A percentile compares a stretch with the other conserved stretches of the same genome.
Evolutionary conservation across 352 stramenopile species (phyloP).

Genomic region (Globisporangium sylvaticum): DNA sequence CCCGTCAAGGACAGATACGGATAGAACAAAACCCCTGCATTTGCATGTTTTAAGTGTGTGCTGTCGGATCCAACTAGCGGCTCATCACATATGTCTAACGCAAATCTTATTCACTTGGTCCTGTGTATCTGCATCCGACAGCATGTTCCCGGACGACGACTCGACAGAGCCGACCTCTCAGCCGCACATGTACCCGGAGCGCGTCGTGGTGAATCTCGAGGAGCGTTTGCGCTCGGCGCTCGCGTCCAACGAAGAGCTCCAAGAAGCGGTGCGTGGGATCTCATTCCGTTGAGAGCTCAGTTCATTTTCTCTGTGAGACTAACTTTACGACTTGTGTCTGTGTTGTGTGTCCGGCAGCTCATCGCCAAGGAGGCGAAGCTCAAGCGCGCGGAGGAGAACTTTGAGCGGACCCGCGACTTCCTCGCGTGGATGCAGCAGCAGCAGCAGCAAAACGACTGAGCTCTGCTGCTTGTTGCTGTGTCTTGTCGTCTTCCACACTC

Average conservation of each 20-base stretch:
- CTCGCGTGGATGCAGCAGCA: conserved; percentile 39
- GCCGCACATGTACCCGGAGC: conserved; percentile 29
- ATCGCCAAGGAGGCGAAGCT: conserved; percentile 2
- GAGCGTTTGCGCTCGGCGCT: conserved; percentile 32
- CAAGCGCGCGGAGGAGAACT: conserved; percentile 27
- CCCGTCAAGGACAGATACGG: conserved; percentile 88
- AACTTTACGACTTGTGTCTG: neutral
- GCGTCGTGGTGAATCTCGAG: conserved; percentile 37
- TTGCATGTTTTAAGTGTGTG: neutral
- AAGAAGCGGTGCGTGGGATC: conserved; percentile 26
- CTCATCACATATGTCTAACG: neutral
- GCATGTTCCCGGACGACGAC: conserved; percentile 20
- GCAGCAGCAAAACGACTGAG: conserved; percentile 2
- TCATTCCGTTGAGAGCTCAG: neutral
- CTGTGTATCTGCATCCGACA: conserved; percentile 6
- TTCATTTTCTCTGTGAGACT: neutral
- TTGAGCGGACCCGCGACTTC: conserved; percentile 37
- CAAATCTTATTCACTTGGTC: neutral
- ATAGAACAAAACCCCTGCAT: conserved; percentile 44
- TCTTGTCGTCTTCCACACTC: neutral
- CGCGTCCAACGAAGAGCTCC: conserved; percentile 33
- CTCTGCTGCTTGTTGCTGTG: neutral
- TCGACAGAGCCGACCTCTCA: conserved; percentile 17
- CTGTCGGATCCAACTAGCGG: neutral
- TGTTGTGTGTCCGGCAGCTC: neutral